Conservation (phyloP, 2,329 filamentous ascomycete genomes). For the Pseudocercospora macadamiae region DNA sequence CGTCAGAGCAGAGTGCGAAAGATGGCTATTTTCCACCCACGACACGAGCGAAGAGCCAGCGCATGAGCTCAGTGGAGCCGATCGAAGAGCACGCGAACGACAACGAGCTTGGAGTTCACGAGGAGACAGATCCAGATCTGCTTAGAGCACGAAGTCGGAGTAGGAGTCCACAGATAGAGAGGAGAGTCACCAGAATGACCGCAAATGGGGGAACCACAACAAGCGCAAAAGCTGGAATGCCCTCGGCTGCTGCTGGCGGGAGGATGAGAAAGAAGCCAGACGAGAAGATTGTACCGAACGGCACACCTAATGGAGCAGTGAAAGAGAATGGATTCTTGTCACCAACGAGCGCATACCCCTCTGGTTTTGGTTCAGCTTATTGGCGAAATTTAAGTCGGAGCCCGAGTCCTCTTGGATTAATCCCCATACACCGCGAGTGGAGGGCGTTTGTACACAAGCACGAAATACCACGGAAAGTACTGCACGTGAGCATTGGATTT, state of each 20-base stretch:
- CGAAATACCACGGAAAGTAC: slow-evolving; percentile 88
- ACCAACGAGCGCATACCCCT: slow-evolving; percentile 34
- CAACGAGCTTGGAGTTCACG: slow-evolving; percentile 18
- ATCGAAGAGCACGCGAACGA: slow-evolving; percentile 61
- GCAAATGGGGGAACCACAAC: slow-evolving; percentile 32
- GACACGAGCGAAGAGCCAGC: slow-evolving; percentile 75
- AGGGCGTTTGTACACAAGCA: slow-evolving; percentile 89
- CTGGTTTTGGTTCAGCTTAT: slow-evolving; percentile 71
- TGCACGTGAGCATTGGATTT: slow-evolving; percentile 97
- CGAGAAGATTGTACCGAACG: slow-evolving; percentile 30
- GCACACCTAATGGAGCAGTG: slow-evolving; percentile 18
- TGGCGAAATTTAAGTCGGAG: slow-evolving; percentile 90
- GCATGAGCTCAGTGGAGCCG: slow-evolving; percentile 60
- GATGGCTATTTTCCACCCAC: slow-evolving; percentile 72
- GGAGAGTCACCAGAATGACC: slow-evolving; percentile 23
- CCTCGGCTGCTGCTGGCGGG: slow-evolving; percentile 9
- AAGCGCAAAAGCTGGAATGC: slow-evolving; percentile 19
- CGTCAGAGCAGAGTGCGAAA: slow-evolving; percentile 59
- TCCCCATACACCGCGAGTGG: slow-evolving; percentile 93
- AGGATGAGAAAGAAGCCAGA: slow-evolving; percentile 37
- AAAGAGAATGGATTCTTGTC: slow-evolving; percentile 35
- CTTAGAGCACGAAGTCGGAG: slow-evolving; percentile 69
- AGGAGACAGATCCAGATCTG: slow-evolving; percentile 53
- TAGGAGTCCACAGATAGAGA: slow-evolving; percentile 63
- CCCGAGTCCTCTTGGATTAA: slow-evolving; percentile 88